Evolutionary conservation across 768 basidiomycete species (phyloP).

Genomic region (Suillus bovinus): DNA sequence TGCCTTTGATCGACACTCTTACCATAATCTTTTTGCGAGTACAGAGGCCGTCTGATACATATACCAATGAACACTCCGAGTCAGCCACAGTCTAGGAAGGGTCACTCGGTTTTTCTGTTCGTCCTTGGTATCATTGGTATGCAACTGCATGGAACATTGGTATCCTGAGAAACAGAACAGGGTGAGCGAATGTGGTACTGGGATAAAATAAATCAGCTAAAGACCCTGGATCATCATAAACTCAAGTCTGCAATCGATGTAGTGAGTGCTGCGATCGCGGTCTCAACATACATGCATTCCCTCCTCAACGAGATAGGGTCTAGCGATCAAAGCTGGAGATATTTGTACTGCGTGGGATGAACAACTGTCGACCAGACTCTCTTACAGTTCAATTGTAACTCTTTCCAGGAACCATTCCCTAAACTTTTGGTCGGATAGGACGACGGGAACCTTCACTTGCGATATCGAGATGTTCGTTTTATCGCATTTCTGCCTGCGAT

Average conservation of each 20-base stretch:
- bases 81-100: too few species aligned
- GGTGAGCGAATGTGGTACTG: constrained; percentile 45
- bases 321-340: not conserved
- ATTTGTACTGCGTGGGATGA: not conserved
- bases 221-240: not conserved
- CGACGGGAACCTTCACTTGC: constrained; percentile 12
- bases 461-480: not conserved
- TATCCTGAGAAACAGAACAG: constrained; percentile 63
- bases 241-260: too few species aligned
- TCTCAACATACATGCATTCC: not conserved
- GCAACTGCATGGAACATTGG: constrained; percentile 60
- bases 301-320: not conserved
- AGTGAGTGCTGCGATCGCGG: not conserved
- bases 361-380: not conserved
- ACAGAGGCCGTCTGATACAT: too few species aligned
- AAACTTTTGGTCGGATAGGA: constrained; percentile 3
- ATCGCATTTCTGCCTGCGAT: constrained; percentile 1
- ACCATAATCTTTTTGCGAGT: too few species aligned
- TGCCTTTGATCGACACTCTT: too few species aligned
- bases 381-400: constrained; percentile 17
- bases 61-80: too few species aligned
- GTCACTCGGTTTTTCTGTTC: not conserved
- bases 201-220: not conserved
- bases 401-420: constrained; percentile 22
- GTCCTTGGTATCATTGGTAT: constrained; percentile 50